Conservation (phyloP, 805 yeast species). For the Debaryomyces castellii region DNA sequence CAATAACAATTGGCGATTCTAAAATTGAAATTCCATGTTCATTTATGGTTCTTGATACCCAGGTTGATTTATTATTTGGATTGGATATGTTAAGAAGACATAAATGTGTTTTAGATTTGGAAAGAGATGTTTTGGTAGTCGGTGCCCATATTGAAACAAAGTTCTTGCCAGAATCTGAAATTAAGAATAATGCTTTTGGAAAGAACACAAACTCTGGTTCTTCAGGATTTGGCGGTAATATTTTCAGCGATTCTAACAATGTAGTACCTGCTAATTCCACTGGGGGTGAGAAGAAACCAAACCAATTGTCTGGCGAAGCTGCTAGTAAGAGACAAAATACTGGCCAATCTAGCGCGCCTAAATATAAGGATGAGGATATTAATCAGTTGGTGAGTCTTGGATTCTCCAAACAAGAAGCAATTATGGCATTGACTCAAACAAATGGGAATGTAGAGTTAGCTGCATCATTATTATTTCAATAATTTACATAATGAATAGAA, state of each 20-base stretch:
- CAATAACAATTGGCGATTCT: constrained; percentile 68
- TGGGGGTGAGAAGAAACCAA: constrained; percentile 4
- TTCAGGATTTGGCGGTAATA: constrained; percentile 36
- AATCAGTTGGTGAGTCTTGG: constrained; percentile 61
- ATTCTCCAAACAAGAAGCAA: constrained; percentile 62
- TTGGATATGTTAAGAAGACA: constrained; percentile 88
- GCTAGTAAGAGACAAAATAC: constrained; percentile 18
- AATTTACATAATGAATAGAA: constrained; percentile 3
- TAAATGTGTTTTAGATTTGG: constrained; percentile 77
- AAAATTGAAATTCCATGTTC: constrained; percentile 40
- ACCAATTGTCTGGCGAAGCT: constrained; percentile 17
- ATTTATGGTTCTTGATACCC: constrained; percentile 55
- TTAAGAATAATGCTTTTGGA: constrained; percentile 35
- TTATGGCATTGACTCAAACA: constrained; percentile 62
- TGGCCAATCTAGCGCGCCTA: constrained; percentile 13
- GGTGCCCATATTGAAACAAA: constrained; percentile 68
- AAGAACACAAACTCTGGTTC: constrained; percentile 11
- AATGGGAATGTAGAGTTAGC: constrained; percentile 84
- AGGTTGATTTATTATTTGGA: constrained; percentile 78
- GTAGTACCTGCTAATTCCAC: constrained; percentile 10
- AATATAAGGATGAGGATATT: constrained; percentile 23
- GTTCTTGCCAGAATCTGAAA: constrained; percentile 74
- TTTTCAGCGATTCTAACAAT: constrained; percentile 20
- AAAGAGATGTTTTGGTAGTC: constrained; percentile 59
- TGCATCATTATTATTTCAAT: constrained; percentile 68